These are phyloP conservation scores for Staphylotrichum tortipilum DNA, from an alignment of 495 filamentous ascomycete genomes.

Conservation along the genomic window DNA sequence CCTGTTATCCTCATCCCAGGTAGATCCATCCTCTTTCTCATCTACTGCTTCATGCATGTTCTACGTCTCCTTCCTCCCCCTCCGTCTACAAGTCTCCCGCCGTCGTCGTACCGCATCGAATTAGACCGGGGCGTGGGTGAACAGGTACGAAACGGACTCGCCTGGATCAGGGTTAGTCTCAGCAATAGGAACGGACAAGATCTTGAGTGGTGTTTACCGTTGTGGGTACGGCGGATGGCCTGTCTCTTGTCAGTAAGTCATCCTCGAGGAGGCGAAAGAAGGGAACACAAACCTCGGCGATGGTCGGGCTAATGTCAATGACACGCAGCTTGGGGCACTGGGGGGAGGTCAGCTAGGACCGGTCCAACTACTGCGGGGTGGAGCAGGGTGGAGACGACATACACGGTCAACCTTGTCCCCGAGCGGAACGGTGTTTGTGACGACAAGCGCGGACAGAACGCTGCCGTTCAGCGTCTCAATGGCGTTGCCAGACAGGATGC, in stretches of 20 bases:
- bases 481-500: conserved; percentile 85
- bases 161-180: conserved; percentile 17
- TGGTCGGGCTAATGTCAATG: conserved; percentile 87
- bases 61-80: neutral
- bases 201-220: conserved; percentile 52
- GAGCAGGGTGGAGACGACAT: conserved; percentile 2
- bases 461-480: conserved; percentile 85
- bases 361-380: neutral
- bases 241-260: conserved; percentile 35
- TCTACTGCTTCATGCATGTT: neutral
- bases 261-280: neutral
- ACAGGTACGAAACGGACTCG: conserved; percentile 78
- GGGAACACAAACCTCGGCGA: conserved; percentile 40
- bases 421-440: conserved; percentile 96
- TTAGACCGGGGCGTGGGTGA: conserved; percentile 72
- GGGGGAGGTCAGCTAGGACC: neutral
- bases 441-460: conserved; percentile 67
- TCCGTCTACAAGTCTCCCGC: too few species aligned
- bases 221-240: conserved; percentile 84
- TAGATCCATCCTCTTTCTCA: neutral
- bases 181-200: conserved; percentile 4
- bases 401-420: conserved; percentile 55
- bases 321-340: conserved; percentile 73
- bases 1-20: neutral
- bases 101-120: neutral